A percentile compares a stretch with the other conserved stretches of the same genome.
phyloP scores from a whole-genome alignment of 2,329 filamentous ascomycete species.

The Biscogniauxia marginata region DNA sequence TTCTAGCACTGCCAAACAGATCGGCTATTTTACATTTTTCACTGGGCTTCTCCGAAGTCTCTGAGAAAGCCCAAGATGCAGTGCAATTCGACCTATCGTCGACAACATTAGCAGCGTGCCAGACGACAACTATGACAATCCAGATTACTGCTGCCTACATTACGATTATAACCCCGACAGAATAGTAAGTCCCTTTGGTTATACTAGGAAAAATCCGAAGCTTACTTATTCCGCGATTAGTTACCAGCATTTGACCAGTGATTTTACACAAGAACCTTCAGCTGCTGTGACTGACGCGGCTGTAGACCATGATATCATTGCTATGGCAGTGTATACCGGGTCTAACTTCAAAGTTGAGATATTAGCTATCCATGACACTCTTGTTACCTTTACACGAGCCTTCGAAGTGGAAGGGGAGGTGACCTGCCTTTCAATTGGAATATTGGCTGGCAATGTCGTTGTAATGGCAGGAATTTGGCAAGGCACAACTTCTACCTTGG shows the following conservation, averaged over 20 bases:
- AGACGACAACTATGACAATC: constrained; percentile 39
- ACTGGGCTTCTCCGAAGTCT: constrained; percentile 45
- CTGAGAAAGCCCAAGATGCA: constrained; percentile 40
- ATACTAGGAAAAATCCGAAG: constrained; percentile 6
- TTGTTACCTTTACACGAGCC: constrained; percentile 28
- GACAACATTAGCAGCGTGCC: constrained; percentile 48
- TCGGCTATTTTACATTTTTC: constrained; percentile 50
- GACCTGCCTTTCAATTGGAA: constrained; percentile 42
- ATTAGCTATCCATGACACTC: constrained; percentile 36
- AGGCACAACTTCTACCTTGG: constrained; percentile 16
- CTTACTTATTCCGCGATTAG: constrained; percentile 20
- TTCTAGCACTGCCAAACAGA: constrained; percentile 50
- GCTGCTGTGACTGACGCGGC: constrained; percentile 43
- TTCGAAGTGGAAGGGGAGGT: constrained; percentile 46
- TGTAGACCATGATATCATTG: constrained; percentile 38
- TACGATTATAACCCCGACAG: constrained; percentile 37
- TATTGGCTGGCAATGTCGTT: constrained; percentile 12
- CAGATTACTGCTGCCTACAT: constrained; percentile 55
- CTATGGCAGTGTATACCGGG: constrained; percentile 41
- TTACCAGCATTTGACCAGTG: constrained; percentile 31
- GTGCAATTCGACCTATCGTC: constrained; percentile 51
- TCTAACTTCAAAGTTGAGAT: constrained; percentile 40
- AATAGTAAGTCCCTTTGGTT: constrained; percentile 35
- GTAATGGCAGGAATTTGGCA: constrained; percentile 26
- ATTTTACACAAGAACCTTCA: constrained; percentile 30